phyloP scores from a whole-genome alignment of 352 stramenopile species.

The Globisporangium nunn region DNA sequence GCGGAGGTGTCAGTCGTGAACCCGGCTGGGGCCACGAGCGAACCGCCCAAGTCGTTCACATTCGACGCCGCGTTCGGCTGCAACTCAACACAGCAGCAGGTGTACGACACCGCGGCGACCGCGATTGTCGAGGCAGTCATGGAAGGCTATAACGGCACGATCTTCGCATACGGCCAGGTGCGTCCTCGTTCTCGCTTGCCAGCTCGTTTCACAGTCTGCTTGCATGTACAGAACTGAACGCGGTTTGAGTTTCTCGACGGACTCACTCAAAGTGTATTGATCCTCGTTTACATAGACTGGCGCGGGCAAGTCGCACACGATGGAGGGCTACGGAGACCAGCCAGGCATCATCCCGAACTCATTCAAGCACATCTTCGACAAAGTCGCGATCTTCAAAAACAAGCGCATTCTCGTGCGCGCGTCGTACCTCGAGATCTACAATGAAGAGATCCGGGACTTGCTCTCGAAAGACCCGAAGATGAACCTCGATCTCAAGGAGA shows the following conservation, averaged over 20 bases:
- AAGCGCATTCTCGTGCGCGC: constrained; percentile 95
- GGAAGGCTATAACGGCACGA: constrained; percentile 83
- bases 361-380: constrained; percentile 89
- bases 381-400: constrained; percentile 82
- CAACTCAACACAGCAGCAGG: constrained; percentile 90
- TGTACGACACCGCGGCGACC: constrained; percentile 88
- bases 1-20: constrained; percentile 89
- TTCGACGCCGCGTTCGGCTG: constrained; percentile 95
- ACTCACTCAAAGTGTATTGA: not conserved
- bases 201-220: too few relatives aligned
- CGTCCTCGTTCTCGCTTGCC: constrained; percentile 28
- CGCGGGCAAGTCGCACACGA: constrained; percentile 86
- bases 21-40: constrained; percentile 48
- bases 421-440: constrained; percentile 97
- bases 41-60: constrained; percentile 93
- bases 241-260: not conserved
- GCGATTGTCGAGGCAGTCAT: constrained; percentile 90
- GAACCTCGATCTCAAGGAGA: constrained; percentile 90
- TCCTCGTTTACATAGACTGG: constrained; percentile 40
- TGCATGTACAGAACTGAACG: too few relatives aligned
- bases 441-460: constrained; percentile 96
- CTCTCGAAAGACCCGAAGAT: constrained; percentile 78
- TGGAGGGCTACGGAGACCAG: constrained; percentile 77
- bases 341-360: constrained; percentile 88
- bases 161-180: constrained; percentile 85